Percentiles rank a stretch among this genome's conserved stretches.
Conservation (phyloP, 106 monocot genomes). For the Dendrobium huoshanense region DNA sequence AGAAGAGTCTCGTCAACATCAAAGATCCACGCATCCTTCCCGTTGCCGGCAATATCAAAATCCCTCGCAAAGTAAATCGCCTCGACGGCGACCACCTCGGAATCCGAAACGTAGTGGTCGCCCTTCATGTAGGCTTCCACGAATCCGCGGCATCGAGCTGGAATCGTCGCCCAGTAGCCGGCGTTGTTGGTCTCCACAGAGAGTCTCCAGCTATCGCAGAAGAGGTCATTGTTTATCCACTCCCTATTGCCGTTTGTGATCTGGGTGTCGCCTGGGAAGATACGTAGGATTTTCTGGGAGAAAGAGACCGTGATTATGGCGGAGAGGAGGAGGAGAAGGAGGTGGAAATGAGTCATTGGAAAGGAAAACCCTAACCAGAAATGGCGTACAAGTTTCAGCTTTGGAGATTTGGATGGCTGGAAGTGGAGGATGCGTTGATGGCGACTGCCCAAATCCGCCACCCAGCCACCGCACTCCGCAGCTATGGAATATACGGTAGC, state of each 20-base stretch:
- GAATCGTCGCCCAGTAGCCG: conserved; percentile 44
- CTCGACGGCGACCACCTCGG: conserved; percentile 36
- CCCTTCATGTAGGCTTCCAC: conserved; percentile 53
- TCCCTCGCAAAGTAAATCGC: conserved; percentile 33
- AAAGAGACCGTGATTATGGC: not conserved
- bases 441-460: no score
- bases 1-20: conserved; percentile 79
- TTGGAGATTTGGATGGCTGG: no score
- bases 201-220: conserved; percentile 66
- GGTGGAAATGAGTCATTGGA: not conserved
- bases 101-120: conserved; percentile 42
- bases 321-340: conserved; percentile 10
- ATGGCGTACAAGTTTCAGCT: no score
- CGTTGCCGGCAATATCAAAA: conserved; percentile 26
- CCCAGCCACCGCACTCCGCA: no score
- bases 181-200: conserved; percentile 73
- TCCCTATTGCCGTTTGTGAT: not conserved
- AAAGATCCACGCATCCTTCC: conserved; percentile 66
- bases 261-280: not conserved
- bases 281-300: conserved; percentile 18
- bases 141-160: conserved; percentile 29
- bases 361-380: not conserved
- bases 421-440: no score
- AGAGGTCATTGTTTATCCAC: conserved; percentile 6
- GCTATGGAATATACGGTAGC: no score